Evolutionary conservation across 441 rosid species (phyloP).

Genomic region (Lepidium campestre): DNA sequence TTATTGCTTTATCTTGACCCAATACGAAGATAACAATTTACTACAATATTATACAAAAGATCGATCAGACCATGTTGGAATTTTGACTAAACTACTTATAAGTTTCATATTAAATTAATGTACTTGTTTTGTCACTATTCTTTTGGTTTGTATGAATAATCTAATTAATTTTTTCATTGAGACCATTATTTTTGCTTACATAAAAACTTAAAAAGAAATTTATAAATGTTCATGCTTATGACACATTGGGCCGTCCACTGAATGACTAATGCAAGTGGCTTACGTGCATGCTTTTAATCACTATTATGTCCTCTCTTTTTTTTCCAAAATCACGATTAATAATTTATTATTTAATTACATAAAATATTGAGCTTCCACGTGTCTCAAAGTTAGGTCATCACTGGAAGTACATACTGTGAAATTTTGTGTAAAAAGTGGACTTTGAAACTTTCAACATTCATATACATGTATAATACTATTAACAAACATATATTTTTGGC

Average conservation of each 20-base stretch:
- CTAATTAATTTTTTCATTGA: neutral
- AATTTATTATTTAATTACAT: neutral
- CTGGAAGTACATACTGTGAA: neutral
- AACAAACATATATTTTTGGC: neutral
- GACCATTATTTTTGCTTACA: no score
- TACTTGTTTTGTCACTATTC: neutral
- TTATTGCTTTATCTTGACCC: conserved; percentile 1
- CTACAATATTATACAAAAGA: neutral
- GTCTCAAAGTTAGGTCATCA: neutral
- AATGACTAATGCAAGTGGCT: conserved; percentile 3
- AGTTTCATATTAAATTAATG: neutral
- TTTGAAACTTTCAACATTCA: neutral
- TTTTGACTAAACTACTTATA: neutral
- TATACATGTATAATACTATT: neutral
- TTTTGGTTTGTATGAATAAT: neutral
- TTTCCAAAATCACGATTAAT: neutral
- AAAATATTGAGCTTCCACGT: neutral
- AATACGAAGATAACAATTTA: neutral
- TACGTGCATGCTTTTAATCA: conserved; percentile 16
- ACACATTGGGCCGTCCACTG: conserved; percentile 1
- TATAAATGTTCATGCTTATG: no score
- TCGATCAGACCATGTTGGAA: neutral
- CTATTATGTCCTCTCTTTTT: neutral
- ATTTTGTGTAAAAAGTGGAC: neutral
- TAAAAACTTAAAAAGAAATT: no score